Evolutionary conservation across 805 yeast genomes (phyloP).

Genomic region (Ogataea ramenticola): DNA sequence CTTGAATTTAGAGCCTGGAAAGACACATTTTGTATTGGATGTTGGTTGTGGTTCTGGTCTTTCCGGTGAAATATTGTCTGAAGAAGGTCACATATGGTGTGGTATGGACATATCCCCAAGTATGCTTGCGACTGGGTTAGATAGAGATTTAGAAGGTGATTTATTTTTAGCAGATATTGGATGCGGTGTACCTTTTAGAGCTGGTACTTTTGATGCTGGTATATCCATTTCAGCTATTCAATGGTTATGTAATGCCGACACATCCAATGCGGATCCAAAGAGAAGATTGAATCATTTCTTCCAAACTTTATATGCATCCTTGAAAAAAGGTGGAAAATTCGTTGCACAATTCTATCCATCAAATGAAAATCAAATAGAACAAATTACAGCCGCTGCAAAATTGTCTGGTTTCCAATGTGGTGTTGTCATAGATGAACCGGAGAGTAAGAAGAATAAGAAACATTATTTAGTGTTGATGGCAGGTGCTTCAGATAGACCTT

Average conservation of each 20-base stretch:
- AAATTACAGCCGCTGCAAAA: constrained; percentile 78
- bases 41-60: constrained; percentile 97
- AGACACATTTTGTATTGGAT: constrained; percentile 69
- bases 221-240: constrained; percentile 92
- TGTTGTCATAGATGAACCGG: constrained; percentile 87
- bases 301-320: constrained; percentile 76
- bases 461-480: constrained; percentile 87
- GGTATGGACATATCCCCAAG: constrained; percentile 96
- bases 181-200: constrained; percentile 86
- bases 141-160: constrained; percentile 91
- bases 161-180: constrained; percentile 90
- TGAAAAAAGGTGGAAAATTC: constrained; percentile 93
- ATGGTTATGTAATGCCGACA: constrained; percentile 97
- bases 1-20: constrained; percentile 59
- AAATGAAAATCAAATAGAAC: constrained; percentile 77
- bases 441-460: constrained; percentile 84
- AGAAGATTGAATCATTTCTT: constrained; percentile 75
- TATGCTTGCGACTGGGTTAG: constrained; percentile 92
- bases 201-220: constrained; percentile 96
- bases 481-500: constrained; percentile 64
- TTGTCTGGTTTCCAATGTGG: constrained; percentile 97
- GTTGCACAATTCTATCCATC: constrained; percentile 96
- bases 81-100: constrained; percentile 91
- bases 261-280: constrained; percentile 74
- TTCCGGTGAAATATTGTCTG: constrained; percentile 87